Base-by-base conservation (phyloP, 2,329 filamentous ascomycete genomes). In the Microdochium bolleyi region DNA sequence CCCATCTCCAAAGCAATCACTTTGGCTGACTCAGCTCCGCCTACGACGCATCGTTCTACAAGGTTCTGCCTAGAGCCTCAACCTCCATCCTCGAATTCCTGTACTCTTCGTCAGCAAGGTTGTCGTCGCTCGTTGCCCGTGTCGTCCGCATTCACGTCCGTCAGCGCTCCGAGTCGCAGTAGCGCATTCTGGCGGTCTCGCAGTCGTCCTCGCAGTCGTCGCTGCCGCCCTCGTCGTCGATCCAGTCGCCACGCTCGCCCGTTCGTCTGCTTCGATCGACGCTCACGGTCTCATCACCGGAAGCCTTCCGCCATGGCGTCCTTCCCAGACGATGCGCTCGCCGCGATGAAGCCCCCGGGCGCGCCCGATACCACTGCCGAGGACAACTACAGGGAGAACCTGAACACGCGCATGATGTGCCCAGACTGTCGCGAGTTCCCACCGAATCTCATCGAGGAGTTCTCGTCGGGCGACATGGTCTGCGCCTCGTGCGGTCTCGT, bases 391-490 rank as follows among this genome's bases (percentile, higher is more conserved):
- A 83, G 83, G 64, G 87, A 96, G 68, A 94, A 97, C 61, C 79
- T 97, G 54, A 95, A 89, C 68, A 87, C 90, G 64, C 84, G 86
- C 59, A 72, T 97, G 57, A 85, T 90, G 58, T 99, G 94, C 69
- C 87, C 83, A 16, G 92, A 99, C 66, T 99, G 94, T 77, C 87
- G 87, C 64, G 90, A 96, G 65, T 79, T 84, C 52, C 94, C 94
- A n/a, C 92, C 94, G 4, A 92, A 96, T 58, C 77, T 99, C 34
- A 82, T 94, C 48, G 94, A 97, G 66, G 94, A 97, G 67, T 94
- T 92, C 66, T 91, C 91, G 5, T 88, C 85, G 34, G 89, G 90
- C 58, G 94, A 99, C 69, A 89, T 95, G 67, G 90, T 99, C 52
- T 99, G 94, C 67, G 88, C 82, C 54, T 90, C 87, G 56, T 99